Percentiles rank a stretch among this genome's conserved stretches.
phyloP scores from a whole-genome alignment of 306 rosid genomes.

The Cicer bijugum region DNA sequence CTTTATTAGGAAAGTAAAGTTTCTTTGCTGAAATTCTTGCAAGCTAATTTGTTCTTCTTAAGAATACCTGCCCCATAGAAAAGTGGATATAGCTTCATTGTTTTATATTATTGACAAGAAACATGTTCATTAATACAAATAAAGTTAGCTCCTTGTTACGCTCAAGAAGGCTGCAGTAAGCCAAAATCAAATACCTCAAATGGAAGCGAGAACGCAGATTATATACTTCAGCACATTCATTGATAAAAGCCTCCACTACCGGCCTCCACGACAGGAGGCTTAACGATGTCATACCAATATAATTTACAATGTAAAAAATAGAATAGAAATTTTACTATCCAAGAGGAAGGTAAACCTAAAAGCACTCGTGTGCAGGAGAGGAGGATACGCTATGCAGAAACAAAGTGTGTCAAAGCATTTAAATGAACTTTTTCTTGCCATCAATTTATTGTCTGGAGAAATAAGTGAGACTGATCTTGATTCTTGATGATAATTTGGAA shows the following conservation, averaged over 20 bases:
- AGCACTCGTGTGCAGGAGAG: not conserved
- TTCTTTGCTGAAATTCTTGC: constrained; percentile 59
- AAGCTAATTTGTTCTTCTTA: constrained; percentile 42
- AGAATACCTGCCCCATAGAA: no score
- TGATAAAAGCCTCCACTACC: not conserved
- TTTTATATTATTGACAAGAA: not conserved
- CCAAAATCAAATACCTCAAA: not conserved
- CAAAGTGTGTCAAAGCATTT: not conserved
- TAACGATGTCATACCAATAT: not conserved
- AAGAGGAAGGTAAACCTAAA: no score
- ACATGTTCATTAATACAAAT: not conserved
- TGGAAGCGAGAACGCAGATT: not conserved
- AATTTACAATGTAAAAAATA: not conserved
- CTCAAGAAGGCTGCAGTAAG: not conserved
- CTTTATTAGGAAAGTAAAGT: constrained; percentile 81
- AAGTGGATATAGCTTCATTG: not conserved
- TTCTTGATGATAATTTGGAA: not conserved
- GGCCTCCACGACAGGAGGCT: not conserved
- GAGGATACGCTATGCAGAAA: not conserved
- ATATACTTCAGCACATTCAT: not conserved
- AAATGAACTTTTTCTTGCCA: no score
- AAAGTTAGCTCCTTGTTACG: not conserved
- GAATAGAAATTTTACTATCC: not conserved
- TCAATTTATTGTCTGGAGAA: no score
- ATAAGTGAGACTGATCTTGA: not conserved